These are phyloP conservation scores for Starmerella etchellsii DNA, from an alignment of 805 yeast species.

Conservation along the genomic window DNA sequence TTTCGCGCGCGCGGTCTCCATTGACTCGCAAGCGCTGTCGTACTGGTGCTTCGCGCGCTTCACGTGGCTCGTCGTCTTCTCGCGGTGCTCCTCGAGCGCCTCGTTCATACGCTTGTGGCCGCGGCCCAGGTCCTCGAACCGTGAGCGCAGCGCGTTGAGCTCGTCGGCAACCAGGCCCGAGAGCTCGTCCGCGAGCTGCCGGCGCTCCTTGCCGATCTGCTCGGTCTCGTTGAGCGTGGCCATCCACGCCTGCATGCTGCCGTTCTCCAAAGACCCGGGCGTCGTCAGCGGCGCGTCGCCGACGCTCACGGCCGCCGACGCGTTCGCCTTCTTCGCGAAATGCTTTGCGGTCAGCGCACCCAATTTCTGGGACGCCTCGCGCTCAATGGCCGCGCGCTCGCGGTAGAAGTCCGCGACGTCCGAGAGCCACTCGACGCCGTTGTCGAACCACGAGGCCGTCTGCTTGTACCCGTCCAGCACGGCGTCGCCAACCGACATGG, in stretches of 20 bases:
- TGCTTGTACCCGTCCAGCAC: slow-evolving; percentile 58
- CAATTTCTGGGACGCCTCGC: slow-evolving; percentile 64
- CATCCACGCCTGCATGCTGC: slow-evolving; percentile 79
- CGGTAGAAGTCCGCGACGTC: slow-evolving; percentile 76
- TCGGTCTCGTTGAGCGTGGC: slow-evolving; percentile 79
- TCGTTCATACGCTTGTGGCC: slow-evolving; percentile 48
- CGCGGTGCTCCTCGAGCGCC: slow-evolving; percentile 38
- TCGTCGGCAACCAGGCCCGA: slow-evolving; percentile 49
- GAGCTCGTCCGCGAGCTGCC: slow-evolving; percentile 46
- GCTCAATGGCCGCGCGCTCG: slow-evolving; percentile 71
- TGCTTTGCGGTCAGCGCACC: slow-evolving; percentile 52
- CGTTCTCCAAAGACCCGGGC: slow-evolving; percentile 88
- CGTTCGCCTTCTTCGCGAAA: slow-evolving; percentile 62
- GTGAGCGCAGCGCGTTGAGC: slow-evolving; percentile 39
- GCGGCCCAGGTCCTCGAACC: slow-evolving; percentile 41
- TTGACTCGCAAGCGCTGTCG: slow-evolving; percentile 63
- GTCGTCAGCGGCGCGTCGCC: slow-evolving; percentile 86
- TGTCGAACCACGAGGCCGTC: slow-evolving; percentile 60
- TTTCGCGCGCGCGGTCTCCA: slow-evolving; percentile 71
- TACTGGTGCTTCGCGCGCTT: slow-evolving; percentile 59
- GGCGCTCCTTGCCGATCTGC: slow-evolving; percentile 54
- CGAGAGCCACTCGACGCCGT: slow-evolving; percentile 58
- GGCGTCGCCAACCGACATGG: slow-evolving; percentile 19
- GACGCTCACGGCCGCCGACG: slow-evolving; percentile 57
- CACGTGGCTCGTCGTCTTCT: slow-evolving; percentile 41